Base-by-base conservation (phyloP, 257 asterid genomes). In the Fraxinus cuspidata region DNA sequence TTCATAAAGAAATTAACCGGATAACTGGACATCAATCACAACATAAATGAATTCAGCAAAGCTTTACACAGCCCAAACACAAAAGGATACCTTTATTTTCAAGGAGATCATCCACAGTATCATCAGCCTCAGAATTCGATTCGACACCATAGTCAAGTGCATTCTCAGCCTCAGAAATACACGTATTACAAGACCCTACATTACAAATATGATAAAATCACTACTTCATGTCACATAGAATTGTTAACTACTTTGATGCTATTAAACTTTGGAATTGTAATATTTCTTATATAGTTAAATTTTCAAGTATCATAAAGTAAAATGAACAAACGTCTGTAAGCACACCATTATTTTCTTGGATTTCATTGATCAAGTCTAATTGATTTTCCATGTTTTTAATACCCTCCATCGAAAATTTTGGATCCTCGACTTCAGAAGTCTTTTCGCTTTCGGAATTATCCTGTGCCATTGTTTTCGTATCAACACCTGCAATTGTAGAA, bases 321-420 rank as follows among this genome's bases (percentile, higher is more conserved):
- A 56, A 28, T 58, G n/a, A 7, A 21, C 23, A 2, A 35, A 27
- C 51, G n/a, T 25, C 34, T 19, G 32, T 10, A 75, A 75, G 68
- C 78, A 35, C 71, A 82, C 88, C 84, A 65, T 72, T 74, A 44
- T 35, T 58, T 35, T 74, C 80, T 71, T 74, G 78, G 23, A 73
- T 72, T 69, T 74, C 81, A 29, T 71, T 71, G 69, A 64, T 73
- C 53, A 0, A 16, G 47, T 78, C 74, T 11, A 74, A 49, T 72
- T 58, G 77, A 68, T 16, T 42, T 56, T 34, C 70, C 51, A n/a
- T 77, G 23, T 70, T 65, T 42, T 63, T 18, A 3, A 63, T 15
- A 28, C 15, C 76, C 25, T 73, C 34, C 78, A 23, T 64, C 56
- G 75, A 83, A 65, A n/a, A 21, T 6, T 74, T 63, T 32, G 65